Evolutionary conservation across 75 land plant genomes (phyloP).

Genomic region (Chamaecyparis obtusa): DNA sequence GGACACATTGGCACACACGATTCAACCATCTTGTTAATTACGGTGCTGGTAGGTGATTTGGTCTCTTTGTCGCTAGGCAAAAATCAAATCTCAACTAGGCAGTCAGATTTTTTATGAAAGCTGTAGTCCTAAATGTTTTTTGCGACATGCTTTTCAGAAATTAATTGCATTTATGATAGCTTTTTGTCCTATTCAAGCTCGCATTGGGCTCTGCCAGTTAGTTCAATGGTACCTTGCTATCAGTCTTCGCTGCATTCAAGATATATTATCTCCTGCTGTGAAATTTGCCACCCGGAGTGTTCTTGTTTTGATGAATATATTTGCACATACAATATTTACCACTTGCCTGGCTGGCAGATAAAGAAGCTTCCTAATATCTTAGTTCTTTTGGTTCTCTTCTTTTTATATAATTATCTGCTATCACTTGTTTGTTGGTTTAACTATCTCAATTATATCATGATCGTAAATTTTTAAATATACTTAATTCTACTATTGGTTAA

Average conservation of each 20-base stretch:
- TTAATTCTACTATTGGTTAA: neutral
- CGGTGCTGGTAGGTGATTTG: constrained; percentile 75
- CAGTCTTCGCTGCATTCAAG: neutral
- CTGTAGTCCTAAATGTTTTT: neutral
- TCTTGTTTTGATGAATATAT: neutral
- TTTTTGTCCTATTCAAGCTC: neutral
- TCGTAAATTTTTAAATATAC: too few relatives aligned
- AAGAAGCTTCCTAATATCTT: neutral
- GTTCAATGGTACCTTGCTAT: neutral
- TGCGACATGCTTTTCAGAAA: neutral
- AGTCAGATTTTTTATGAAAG: neutral
- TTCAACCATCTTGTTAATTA: constrained; percentile 90
- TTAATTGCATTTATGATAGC: neutral
- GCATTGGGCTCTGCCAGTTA: neutral
- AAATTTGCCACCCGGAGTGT: neutral
- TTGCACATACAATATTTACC: neutral
- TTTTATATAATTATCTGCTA: neutral
- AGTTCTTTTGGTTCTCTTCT: neutral
- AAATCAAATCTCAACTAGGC: neutral
- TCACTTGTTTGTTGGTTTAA: neutral
- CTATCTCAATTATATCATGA: too few relatives aligned
- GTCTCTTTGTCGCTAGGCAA: neutral
- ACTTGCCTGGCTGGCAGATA: neutral
- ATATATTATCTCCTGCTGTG: neutral
- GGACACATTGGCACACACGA: constrained; percentile 91